Evolutionary conservation across 306 rosid species (phyloP).

Genomic region (Trifolium fragiferum): DNA sequence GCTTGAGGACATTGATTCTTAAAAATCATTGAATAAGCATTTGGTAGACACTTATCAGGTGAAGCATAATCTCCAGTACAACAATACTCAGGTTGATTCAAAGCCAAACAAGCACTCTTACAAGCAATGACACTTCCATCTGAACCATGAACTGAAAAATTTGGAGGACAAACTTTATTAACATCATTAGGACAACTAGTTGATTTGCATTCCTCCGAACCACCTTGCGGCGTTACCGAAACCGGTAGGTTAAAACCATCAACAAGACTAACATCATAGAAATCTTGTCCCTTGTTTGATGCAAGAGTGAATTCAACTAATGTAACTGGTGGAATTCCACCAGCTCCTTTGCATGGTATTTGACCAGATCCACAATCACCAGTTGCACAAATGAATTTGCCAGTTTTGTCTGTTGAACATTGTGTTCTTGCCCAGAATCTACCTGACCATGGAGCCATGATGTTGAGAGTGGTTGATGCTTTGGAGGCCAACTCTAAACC

Average conservation of each 20-base stretch:
- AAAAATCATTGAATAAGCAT: conserved; percentile 38
- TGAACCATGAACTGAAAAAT: conserved; percentile 38
- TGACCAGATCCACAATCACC: conserved; percentile 48
- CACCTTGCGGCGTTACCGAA: conserved; percentile 42
- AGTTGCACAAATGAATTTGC: conserved; percentile 39
- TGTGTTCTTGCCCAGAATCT: conserved; percentile 47
- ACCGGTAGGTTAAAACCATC: conserved; percentile 53
- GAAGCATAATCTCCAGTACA: conserved; percentile 32
- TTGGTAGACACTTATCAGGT: conserved; percentile 42
- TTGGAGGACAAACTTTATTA: conserved; percentile 42
- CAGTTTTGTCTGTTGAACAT: conserved; percentile 36
- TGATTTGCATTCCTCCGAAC: conserved; percentile 10
- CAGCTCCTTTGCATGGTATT: conserved; percentile 46
- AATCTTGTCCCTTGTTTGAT: conserved; percentile 39
- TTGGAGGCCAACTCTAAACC: conserved; percentile 41
- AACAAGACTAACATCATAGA: conserved; percentile 52
- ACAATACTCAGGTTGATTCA: conserved; percentile 41
- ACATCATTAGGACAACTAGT: conserved; percentile 19
- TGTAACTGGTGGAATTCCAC: conserved; percentile 46
- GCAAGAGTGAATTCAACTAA: conserved; percentile 45
- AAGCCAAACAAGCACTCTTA: conserved; percentile 53
- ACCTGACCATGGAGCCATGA: conserved; percentile 47
- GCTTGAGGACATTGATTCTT: conserved; percentile 50
- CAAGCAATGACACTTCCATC: conserved; percentile 50
- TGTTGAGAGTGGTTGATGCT: conserved; percentile 12